These are phyloP conservation scores for Crithidia mellificae DNA, from an alignment of 208 protist species.

Conservation along the genomic window DNA sequence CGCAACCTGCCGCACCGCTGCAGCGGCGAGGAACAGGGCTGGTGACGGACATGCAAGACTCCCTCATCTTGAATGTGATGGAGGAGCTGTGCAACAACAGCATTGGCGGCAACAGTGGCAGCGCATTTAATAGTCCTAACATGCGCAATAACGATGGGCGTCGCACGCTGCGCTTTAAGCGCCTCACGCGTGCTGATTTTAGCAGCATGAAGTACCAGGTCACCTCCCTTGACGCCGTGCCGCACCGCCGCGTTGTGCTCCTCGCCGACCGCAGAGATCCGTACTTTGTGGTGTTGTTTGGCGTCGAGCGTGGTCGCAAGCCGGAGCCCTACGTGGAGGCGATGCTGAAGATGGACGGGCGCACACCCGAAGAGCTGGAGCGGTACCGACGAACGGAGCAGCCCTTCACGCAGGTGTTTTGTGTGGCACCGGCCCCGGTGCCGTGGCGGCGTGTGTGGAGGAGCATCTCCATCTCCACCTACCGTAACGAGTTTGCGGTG, in stretches of 20 bases:
- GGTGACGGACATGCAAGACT: conserved; percentile 41
- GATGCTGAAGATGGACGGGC: conserved; percentile 11
- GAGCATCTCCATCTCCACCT: conserved; percentile 23
- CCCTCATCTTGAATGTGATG: conserved; percentile 54
- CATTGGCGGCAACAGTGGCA: too few species aligned
- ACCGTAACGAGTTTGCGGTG: conserved; percentile 26
- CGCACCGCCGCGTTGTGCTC: conserved; percentile 48
- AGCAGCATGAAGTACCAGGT: conserved; percentile 37
- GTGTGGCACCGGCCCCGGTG: conserved; percentile 24
- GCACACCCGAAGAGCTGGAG: conserved; percentile 1
- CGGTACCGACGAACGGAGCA: conserved; percentile 9
- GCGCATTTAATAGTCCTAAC: too few species aligned
- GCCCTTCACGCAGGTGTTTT: conserved; percentile 33
- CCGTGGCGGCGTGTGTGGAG: conserved; percentile 34
- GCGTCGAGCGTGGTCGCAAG: conserved; percentile 14
- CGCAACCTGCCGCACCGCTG: neutral
- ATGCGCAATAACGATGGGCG: too few species aligned
- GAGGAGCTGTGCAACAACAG: conserved; percentile 40
- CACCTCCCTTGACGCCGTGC: conserved; percentile 40
- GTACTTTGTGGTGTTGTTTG: conserved; percentile 44
- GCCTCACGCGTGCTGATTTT: conserved; percentile 38
- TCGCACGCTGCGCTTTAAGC: conserved; percentile 40
- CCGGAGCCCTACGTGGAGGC: conserved; percentile 26
- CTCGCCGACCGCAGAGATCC: conserved; percentile 53
- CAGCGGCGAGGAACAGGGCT: conserved; percentile 21